Evolutionary conservation across 352 stramenopile genomes (phyloP), one percentile per base, ranked within the genome.

Genomic region (Phytopythium cucurbitacearum): DNA sequence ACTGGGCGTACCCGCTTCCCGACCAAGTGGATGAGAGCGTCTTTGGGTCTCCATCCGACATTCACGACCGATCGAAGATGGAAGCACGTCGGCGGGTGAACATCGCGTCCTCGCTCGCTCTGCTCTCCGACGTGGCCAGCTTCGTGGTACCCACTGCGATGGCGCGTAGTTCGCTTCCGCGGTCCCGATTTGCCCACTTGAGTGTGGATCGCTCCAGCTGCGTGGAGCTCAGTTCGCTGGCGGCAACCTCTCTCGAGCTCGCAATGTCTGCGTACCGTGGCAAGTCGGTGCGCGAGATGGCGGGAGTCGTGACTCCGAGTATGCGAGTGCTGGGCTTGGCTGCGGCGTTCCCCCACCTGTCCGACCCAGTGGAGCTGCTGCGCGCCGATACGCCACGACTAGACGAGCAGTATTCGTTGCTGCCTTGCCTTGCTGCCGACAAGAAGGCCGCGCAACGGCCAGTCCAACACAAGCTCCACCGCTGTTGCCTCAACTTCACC

Each of bases 1-100:
- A 92, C 56, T 92, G 76, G 76, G 59, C 49, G 32, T 89, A 91
- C 48, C 80, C 80, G 15, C 66, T 91, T 36, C 54, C 57, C 8
- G 73, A 73, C 35, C 68, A 85, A 34, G 72, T 71, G 48, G 53
- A 62, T 11, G 58, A 66, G 38, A 77, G 74, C 28, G 13, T 79
- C 13, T 86, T 80, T 48, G 62, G 61, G 44, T 58, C 69, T 5
- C 65, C 55, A 5, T 41, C 55, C 0, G 66, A 73, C 21, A 67
- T 57, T 5, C 72, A 62, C 8, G 83, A 94, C 57, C 68, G 59
- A 38, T 67, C 73, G 13, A 91, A 91, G 60, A 68, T 76, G 21
- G 67, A 80, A 40, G 77, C 76, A 0, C 71, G 83, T 7, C 76
- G 78, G 15, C 49, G 60, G 1, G 56, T 94, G 16, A 94, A 94